Conservation (phyloP, 2,329 filamentous ascomycete genomes). For the Ceratocystis destructans region DNA sequence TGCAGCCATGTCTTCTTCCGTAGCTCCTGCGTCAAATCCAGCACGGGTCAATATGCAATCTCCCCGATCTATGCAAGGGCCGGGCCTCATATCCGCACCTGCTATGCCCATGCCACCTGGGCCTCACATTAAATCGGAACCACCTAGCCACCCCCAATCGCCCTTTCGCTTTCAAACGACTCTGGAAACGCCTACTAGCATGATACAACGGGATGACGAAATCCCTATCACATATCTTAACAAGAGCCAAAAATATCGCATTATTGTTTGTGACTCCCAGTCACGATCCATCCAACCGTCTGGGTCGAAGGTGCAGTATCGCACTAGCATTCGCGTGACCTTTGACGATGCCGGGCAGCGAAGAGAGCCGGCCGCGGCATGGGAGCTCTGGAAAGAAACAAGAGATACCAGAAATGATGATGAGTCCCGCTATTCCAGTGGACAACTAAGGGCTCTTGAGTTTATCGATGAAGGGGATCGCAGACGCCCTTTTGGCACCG, state of each 20-base stretch:
- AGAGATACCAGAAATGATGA: conserved; percentile 57
- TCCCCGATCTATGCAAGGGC: not conserved
- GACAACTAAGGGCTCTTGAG: conserved; percentile 86
- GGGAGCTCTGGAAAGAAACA: conserved; percentile 90
- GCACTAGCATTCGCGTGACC: conserved; percentile 86
- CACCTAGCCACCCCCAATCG: conserved; percentile 3
- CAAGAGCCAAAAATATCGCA: conserved; percentile 86
- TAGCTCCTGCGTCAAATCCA: not conserved
- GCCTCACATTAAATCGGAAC: not conserved
- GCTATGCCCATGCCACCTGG: not conserved
- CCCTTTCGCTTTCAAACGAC: conserved; percentile 77
- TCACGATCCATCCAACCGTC: conserved; percentile 34
- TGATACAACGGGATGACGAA: conserved; percentile 80
- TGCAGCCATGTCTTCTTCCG: not conserved
- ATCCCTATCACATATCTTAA: conserved; percentile 97
- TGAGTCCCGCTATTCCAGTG: conserved; percentile 85
- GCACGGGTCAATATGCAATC: not conserved
- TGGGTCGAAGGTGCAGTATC: conserved; percentile 54
- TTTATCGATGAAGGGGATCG: conserved; percentile 65
- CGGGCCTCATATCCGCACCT: not conserved
- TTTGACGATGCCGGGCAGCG: conserved; percentile 95
- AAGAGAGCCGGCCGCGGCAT: conserved; percentile 66
- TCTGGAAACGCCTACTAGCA: conserved; percentile 85
- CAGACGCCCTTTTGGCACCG: conserved; percentile 39
- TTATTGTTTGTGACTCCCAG: conserved; percentile 68